Base-by-base conservation (phyloP, 2,329 filamentous ascomycete species). In the Microsporum ferrugineum region DNA sequence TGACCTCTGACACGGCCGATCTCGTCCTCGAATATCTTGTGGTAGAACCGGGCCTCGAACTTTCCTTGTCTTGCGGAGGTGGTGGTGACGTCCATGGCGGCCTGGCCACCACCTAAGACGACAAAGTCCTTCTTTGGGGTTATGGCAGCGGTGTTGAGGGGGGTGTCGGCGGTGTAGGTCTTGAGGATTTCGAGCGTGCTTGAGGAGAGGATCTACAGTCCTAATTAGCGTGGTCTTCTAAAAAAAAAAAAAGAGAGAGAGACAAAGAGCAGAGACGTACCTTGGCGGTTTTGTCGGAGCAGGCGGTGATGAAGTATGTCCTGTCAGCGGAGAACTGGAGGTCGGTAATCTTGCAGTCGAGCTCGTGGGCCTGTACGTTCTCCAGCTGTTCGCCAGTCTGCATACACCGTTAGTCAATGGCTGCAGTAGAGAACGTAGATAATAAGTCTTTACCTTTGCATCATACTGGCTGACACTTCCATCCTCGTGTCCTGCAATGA, bases 21-120 rank as follows among this genome's bases (percentile, higher is more conserved):
- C 81, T 99, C 94, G 77, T 99, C 92, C 78, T 96, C 91, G 75
- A 99, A 97, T 75, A 99, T 88, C 84, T 95, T 97, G 86, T 99
- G 94, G 83, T 96, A 99, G 83, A 99, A 99, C 67, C 94, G 87
- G 51, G 94, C 94, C 78, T 99, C 94, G 81, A 99, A 99, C 80
- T 97, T 97, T 79, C 94, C 94, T 82, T 99, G 94, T 67, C 94
- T 85, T 57, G 91, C 87, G 38, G 88, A 88, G 58, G 94, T 97
- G 60, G 89, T 95, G 62, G 94, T 99, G 77, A 99, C 94, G 73
- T 97, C 92, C 90, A 96, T 96, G 73, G 94, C 94, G 66, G 91
- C 94, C 79, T 99, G 94, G 69, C 94, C 94, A 84, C 94, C 94
- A 70, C 94, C 94, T 51, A 99, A 87, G 72, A 99, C 95, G 67